These are phyloP conservation scores for Penicillium sp. DNA, from an alignment of 2,329 filamentous ascomycete genomes.

Conservation along the genomic window DNA sequence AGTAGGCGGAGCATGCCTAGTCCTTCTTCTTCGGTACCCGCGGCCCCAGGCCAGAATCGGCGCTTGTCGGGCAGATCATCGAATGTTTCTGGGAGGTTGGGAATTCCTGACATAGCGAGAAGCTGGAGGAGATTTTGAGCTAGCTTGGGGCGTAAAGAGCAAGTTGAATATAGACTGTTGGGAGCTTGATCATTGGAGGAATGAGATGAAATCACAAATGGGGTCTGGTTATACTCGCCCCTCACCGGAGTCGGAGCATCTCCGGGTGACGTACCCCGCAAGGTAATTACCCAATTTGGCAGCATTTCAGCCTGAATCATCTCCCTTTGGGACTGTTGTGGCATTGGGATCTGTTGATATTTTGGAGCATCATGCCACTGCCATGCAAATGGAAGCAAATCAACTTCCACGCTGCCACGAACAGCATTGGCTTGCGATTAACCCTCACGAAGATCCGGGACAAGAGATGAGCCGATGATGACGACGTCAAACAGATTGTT, in stretches of 20 bases:
- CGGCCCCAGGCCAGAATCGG: constrained; percentile 51
- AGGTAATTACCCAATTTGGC: too few species aligned
- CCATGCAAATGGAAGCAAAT: too few species aligned
- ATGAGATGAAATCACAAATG: neutral
- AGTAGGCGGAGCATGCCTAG: constrained; percentile 56
- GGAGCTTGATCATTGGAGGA: too few species aligned
- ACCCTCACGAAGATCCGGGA: too few species aligned
- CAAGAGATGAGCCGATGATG: too few species aligned
- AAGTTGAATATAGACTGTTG: neutral
- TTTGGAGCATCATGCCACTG: too few species aligned
- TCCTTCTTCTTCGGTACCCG: constrained; percentile 55
- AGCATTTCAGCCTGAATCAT: too few species aligned
- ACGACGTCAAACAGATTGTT: too few species aligned
- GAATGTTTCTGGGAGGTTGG: constrained; percentile 33
- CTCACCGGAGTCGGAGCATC: neutral
- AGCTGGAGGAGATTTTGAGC: neutral
- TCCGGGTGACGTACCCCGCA: neutral
- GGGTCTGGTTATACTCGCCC: neutral
- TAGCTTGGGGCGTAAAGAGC: neutral
- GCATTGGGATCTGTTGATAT: too few species aligned
- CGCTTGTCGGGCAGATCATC: constrained; percentile 52
- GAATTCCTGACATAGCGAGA: constrained; percentile 23
- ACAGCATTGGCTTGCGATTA: too few species aligned
- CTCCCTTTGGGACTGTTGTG: too few species aligned
- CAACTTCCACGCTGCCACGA: too few species aligned